A percentile compares a stretch with the other conserved stretches of the same genome.
These are phyloP conservation scores for Leccinum incarnatum DNA, from an alignment of 768 basidiomycete genomes.

Conservation along the genomic window DNA sequence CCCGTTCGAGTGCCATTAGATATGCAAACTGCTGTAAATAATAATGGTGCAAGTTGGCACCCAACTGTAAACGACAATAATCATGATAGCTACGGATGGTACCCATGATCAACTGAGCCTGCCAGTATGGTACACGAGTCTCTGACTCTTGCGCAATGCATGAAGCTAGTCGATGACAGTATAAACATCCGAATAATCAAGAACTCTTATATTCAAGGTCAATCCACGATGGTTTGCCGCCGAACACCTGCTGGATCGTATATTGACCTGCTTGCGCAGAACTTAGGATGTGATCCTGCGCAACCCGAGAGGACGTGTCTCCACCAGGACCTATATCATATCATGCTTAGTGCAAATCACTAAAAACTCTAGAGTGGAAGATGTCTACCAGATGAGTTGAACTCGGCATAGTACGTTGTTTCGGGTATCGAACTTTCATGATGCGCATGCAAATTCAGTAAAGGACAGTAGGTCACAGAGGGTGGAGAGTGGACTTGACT, in stretches of 20 bases:
- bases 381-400: not conserved
- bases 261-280: not conserved
- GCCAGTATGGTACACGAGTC: not conserved
- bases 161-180: not conserved
- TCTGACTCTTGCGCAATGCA: not conserved
- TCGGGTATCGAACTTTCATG: not conserved
- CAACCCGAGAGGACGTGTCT: not conserved
- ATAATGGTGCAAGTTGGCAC: too few species aligned
- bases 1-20: too few species aligned
- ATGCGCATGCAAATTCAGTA: not conserved
- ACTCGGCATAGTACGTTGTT: not conserved
- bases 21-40: too few species aligned
- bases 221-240: not conserved
- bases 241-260: not conserved
- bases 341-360: not conserved
- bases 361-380: too few species aligned
- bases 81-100: not conserved
- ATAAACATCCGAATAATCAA: not conserved
- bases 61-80: not conserved
- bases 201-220: not conserved
- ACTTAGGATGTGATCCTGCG: not conserved
- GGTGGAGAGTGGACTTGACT: not conserved
- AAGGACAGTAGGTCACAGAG: not conserved
- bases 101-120: not conserved
- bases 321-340: not conserved